Base-by-base conservation (phyloP, 331 rosid genomes). In the Phaseolus coccineus region DNA sequence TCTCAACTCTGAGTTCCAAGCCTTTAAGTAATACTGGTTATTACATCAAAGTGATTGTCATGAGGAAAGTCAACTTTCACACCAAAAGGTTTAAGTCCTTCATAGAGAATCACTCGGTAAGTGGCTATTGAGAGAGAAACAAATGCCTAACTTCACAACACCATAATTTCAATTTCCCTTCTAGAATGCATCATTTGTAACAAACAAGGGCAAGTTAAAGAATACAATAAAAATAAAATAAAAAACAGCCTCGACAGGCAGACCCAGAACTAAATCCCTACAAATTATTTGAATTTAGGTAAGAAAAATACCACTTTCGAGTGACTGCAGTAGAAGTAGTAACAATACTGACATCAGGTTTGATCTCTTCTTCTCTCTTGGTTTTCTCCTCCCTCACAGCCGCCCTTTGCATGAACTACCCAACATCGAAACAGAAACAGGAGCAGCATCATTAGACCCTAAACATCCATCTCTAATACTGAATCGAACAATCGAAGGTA, bases 341-440 rank as follows among this genome's bases (percentile, higher is more conserved):
- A 79, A 62, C 51, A 51, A 90, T 80, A 85, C 64, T 79, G 28
- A n/a, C 79, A 69, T 72, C 90, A 72, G 82, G 87, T 80, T 87
- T 88, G 42, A 85, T 33, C n/a, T 77, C 89, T 12, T 91, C 93
- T 76, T 91, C 93, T 76, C 85, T 92, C 87, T 85, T 89, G 31
- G 66, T 35, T 69, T 73, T 85, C 83, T 90, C 96, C 77, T 86
- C 97, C 85, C 85, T 87, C 82, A 81, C 82, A 62, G 91, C 80
- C 15, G 94, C 97, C 82, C 94, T 92, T 90, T 95, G 98, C 98
- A 95, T 95, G 82, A 95, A 95, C 98, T 92, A 37, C 25, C 2
- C 44, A 82, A 77, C 8, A 70, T 28, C 33, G 4, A 53, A 78
- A 85, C 8, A 71, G 10, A 79, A 83, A 11, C 37, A 16, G 6